These are phyloP conservation scores for Circinella umbellata DNA, from an alignment of 371 early-diverging fungal genomes.

Conservation along the genomic window DNA sequence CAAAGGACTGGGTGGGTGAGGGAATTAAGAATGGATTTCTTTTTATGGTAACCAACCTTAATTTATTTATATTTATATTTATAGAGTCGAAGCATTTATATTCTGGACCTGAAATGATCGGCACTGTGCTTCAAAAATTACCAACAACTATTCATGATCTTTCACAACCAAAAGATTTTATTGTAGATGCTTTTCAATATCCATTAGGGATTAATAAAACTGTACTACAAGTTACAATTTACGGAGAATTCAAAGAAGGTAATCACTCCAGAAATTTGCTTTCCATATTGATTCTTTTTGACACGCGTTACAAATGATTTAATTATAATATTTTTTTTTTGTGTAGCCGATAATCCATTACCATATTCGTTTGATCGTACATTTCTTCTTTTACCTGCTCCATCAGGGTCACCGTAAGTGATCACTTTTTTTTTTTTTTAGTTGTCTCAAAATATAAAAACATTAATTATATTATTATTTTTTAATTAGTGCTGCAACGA, in stretches of 20 bases:
- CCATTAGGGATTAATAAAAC: conserved; percentile 31
- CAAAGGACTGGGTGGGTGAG: not conserved
- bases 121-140: conserved; percentile 36
- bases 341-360: conserved; percentile 26
- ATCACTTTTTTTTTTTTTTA: not conserved
- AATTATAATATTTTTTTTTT: not conserved
- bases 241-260: conserved; percentile 65
- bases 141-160: conserved; percentile 55
- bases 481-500: conserved; percentile 36
- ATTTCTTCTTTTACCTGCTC: conserved; percentile 57
- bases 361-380: conserved; percentile 59
- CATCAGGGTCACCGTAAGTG: conserved; percentile 54
- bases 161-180: conserved; percentile 42
- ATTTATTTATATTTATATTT: too few species aligned
- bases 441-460: not conserved
- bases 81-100: conserved; percentile 39
- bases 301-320: not conserved
- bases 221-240: conserved; percentile 35
- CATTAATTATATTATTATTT: too few species aligned
- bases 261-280: not conserved
- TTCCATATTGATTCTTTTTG: conserved; percentile 7
- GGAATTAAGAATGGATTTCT: not conserved
- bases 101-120: conserved; percentile 45
- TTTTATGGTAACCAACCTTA: conserved; percentile 3
- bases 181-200: conserved; percentile 61